These are phyloP conservation scores for Volvariella surrecta DNA, from an alignment of 1,284 basidiomycete species.

Conservation along the genomic window DNA sequence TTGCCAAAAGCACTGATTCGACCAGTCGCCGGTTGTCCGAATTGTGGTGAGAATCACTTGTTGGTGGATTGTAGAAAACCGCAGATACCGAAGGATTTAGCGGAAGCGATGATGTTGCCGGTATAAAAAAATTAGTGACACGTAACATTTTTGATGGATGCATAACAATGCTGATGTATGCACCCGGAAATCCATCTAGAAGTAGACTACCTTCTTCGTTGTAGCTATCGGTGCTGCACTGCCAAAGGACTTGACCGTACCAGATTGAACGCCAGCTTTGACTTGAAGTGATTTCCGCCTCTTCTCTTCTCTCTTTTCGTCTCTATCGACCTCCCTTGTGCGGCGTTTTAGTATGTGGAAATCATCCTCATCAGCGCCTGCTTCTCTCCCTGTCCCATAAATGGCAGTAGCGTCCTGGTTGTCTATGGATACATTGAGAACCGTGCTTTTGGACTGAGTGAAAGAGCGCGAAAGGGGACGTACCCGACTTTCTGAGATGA, in stretches of 20 bases:
- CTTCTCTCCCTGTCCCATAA: constrained; percentile 43
- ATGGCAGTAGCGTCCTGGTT: constrained; percentile 25
- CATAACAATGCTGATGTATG: too few relatives aligned
- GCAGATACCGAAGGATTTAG: too few relatives aligned
- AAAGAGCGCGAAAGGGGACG: constrained; percentile 9
- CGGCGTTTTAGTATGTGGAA: constrained; percentile 75
- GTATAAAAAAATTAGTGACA: too few relatives aligned
- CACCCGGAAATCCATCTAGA: constrained; percentile 26
- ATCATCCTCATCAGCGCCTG: constrained; percentile 88
- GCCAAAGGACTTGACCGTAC: constrained; percentile 35
- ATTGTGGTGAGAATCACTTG: too few relatives aligned
- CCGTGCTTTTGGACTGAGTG: not conserved
- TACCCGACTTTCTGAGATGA: constrained; percentile 52
- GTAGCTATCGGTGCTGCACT: constrained; percentile 20
- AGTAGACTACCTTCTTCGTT: constrained; percentile 47
- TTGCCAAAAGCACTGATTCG: too few relatives aligned
- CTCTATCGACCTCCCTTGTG: constrained; percentile 49
- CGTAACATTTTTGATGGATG: too few relatives aligned
- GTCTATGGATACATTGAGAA: constrained; percentile 15
- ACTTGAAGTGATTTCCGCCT: constrained; percentile 32
- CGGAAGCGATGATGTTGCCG: too few relatives aligned
- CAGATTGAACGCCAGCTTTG: constrained; percentile 35
- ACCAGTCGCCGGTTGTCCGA: too few relatives aligned
- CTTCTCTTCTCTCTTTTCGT: constrained; percentile 43
- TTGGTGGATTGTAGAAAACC: too few relatives aligned